A percentile compares a stretch with the other conserved stretches of the same genome.
Conservation (phyloP, 208 protist species). For the Leishmania martiniquensis region DNA sequence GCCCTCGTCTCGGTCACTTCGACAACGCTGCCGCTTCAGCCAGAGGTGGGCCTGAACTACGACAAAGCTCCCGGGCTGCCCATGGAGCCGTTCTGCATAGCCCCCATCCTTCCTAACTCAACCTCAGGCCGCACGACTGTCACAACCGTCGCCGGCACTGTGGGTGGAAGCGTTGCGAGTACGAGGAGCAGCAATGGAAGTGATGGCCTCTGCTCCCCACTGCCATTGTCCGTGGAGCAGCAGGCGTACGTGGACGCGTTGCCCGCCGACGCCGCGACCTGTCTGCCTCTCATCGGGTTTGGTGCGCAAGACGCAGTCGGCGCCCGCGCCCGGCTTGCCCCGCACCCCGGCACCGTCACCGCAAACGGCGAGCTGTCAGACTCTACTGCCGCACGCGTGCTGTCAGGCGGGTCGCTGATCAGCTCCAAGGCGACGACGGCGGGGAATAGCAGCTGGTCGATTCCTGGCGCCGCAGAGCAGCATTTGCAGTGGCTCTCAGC, state of each 20-base stretch:
- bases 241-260: not conserved
- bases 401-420: not conserved
- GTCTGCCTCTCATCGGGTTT: not conserved
- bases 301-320: not conserved
- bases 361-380: not conserved
- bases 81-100: slow-evolving; percentile 5
- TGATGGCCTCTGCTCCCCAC: not conserved
- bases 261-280: not conserved
- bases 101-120: slow-evolving; percentile 6
- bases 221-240: not conserved
- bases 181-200: not conserved
- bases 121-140: not conserved
- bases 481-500: too few species aligned
- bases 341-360: not conserved
- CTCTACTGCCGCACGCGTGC: not conserved
- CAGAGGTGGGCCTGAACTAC: slow-evolving; percentile 7
- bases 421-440: not conserved
- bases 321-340: not conserved
- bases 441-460: not conserved
- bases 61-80: slow-evolving; percentile 5
- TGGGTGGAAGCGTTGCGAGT: not conserved
- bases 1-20: too few species aligned
- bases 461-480: not conserved
- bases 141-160: not conserved
- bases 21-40: not conserved